Percentiles rank a stretch among this genome's conserved stretches.
Evolutionary conservation across 2,329 filamentous ascomycete genomes (phyloP).

Genomic region (Nemania abortiva): DNA sequence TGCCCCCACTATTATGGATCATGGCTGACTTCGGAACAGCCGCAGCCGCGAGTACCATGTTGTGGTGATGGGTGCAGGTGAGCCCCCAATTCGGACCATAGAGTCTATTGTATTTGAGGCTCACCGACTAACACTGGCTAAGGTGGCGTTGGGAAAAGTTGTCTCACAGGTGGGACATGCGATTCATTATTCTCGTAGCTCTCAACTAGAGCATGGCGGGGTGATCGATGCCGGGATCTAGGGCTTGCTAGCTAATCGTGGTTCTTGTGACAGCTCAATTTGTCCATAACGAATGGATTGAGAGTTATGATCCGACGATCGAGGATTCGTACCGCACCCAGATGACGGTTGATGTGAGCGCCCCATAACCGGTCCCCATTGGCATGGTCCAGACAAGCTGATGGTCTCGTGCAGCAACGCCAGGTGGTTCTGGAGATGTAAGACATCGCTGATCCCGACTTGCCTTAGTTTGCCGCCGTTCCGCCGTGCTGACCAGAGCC

Average conservation of each 20-base stretch:
- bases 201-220: slow-evolving; percentile 2
- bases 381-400: slow-evolving; percentile 48
- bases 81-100: slow-evolving; percentile 48
- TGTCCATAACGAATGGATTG: slow-evolving; percentile 94
- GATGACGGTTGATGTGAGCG: slow-evolving; percentile 84
- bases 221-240: slow-evolving; percentile 5
- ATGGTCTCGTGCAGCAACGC: slow-evolving; percentile 71
- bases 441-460: slow-evolving; percentile 52
- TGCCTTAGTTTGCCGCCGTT: slow-evolving; percentile 42
- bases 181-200: slow-evolving; percentile 28
- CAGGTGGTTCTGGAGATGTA: slow-evolving; percentile 92
- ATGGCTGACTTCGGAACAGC: slow-evolving; percentile 46
- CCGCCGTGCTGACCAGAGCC: slow-evolving; percentile 48
- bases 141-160: slow-evolving; percentile 94
- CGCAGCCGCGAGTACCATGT: slow-evolving; percentile 82
- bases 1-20: slow-evolving; percentile 26
- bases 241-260: slow-evolving; percentile 37
- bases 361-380: slow-evolving; percentile 35
- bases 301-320: slow-evolving; percentile 84
- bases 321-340: slow-evolving; percentile 83
- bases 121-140: slow-evolving; percentile 40
- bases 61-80: slow-evolving; percentile 84
- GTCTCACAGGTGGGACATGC: slow-evolving; percentile 77
- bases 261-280: slow-evolving; percentile 76
- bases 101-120: slow-evolving; percentile 11